phyloP scores from a whole-genome alignment of 805 yeast species.

The Metschnikowia noctiluminum region DNA sequence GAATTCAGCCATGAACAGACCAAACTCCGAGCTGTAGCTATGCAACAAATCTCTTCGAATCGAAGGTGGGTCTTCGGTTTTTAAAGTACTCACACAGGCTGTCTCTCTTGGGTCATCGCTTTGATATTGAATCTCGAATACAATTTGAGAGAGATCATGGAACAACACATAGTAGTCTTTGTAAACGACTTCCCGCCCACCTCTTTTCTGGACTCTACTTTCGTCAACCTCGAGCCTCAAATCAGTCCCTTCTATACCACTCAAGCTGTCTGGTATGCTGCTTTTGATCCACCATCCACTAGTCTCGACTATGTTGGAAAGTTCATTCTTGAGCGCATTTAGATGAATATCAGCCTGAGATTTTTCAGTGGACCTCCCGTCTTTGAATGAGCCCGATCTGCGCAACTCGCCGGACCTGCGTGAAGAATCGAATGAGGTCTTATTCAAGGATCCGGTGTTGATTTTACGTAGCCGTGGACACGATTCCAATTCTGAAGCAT shows the following conservation, averaged over 20 bases:
- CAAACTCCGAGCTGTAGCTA: conserved; percentile 47
- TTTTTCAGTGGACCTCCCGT: conserved; percentile 17
- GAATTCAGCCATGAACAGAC: conserved; percentile 42
- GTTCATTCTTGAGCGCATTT: conserved; percentile 27
- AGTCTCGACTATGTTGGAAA: conserved; percentile 23
- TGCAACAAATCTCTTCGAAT: conserved; percentile 48
- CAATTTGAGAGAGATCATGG: conserved; percentile 67
- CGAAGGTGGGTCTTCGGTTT: conserved; percentile 40
- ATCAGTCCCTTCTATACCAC: conserved; percentile 42
- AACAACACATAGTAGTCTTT: conserved; percentile 71
- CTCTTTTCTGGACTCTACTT: conserved; percentile 52
- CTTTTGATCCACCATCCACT: conserved; percentile 67
- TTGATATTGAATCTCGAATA: conserved; percentile 57
- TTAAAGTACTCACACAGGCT: conserved; percentile 31
- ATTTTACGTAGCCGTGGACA: conserved; percentile 12
- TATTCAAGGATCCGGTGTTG: conserved; percentile 11
- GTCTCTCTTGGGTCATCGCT: conserved; percentile 51
- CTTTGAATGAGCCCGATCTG: conserved; percentile 5
- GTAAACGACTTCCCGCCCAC: conserved; percentile 44
- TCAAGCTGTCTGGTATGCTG: conserved; percentile 54
- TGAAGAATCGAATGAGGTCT: conserved; percentile 7
- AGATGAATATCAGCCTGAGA: conserved; percentile 29
- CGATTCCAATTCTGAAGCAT: conserved; percentile 11
- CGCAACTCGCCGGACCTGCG: conserved; percentile 8
- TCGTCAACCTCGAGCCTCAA: conserved; percentile 66